Base-by-base conservation (phyloP, 768 basidiomycete species). In the Phanerochaete sordida region DNA sequence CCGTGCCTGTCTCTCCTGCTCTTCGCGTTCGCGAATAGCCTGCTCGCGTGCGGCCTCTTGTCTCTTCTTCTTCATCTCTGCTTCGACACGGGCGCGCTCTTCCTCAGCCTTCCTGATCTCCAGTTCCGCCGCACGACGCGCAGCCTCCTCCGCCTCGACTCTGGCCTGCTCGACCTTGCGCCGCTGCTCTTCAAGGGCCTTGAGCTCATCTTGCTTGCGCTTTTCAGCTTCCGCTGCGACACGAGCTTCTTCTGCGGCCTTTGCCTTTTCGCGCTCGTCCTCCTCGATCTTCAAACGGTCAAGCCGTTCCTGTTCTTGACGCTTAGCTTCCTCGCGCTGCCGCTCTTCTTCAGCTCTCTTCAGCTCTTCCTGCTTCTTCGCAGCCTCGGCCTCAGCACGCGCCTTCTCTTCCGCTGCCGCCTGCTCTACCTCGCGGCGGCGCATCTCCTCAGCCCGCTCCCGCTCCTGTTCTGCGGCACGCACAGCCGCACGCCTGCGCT, bases 361-460 rank as follows among this genome's bases (percentile, higher is more conserved):
- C 7, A 37, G 56, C 12, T 31, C 60, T 26, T 12, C 31, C 12
- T 26, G 24, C 19, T 39, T 33, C 53, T 5, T 33, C 23, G 13
- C 12, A 7, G 45, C 60, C 12, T 46, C 47, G n/a, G 47, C 61
- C 23, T 28, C 28, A 19, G 44, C 33, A 8, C 26, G 2, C 3
- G 45, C 31, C 30, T 56, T 30, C 21, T 54, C 27, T 31, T 37
- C 49, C 46, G 55, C 55, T 46, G 50, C 27, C 35, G 43, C 24
- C 30, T 51, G 31, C 51, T 59, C 53, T 24, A 28, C 57, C 8
- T 59, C 49, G 23, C 23, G 50, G 9, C 45, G 52, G 30, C 60
- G 64, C 35, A 67, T 62, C 39, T 59, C 66, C 61, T 63, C 62
- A 19, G 65, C 62, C 2, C 30, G 48, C 56, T 35, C 28, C 51